Conservation (phyloP, 2,329 filamentous ascomycete genomes). For the Venturia oleaginea region DNA sequence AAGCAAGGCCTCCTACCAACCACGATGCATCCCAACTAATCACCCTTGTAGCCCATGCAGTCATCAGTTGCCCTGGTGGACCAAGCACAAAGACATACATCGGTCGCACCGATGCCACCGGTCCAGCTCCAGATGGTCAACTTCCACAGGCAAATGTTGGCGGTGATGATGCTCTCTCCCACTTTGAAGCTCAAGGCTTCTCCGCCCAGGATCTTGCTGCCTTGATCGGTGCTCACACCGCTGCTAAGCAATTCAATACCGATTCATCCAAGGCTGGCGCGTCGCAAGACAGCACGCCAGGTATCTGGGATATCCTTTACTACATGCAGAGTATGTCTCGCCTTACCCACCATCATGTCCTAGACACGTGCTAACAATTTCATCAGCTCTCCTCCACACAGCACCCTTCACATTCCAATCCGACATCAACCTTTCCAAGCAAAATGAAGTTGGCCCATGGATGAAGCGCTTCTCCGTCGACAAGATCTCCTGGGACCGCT, state of each 20-base stretch:
- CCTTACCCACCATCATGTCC: background rate
- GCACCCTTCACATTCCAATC: slow-evolving; percentile 24
- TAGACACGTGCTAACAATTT: background rate
- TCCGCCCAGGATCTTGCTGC: slow-evolving; percentile 42
- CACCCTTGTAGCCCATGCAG: slow-evolving; percentile 32
- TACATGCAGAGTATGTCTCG: slow-evolving; percentile 19
- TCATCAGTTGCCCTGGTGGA: slow-evolving; percentile 43
- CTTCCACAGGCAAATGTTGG: slow-evolving; percentile 29
- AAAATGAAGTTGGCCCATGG: slow-evolving; percentile 24
- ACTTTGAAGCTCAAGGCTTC: slow-evolving; percentile 45
- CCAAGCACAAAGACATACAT: slow-evolving; percentile 41
- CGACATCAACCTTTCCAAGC: slow-evolving; percentile 24
- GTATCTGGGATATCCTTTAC: slow-evolving; percentile 19
- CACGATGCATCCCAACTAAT: background rate
- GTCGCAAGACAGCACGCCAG: slow-evolving; percentile 16
- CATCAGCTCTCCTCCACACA: slow-evolving; percentile 16
- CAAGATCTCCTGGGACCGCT: slow-evolving; percentile 26
- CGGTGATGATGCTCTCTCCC: slow-evolving; percentile 35
- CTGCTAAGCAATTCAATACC: slow-evolving; percentile 39
- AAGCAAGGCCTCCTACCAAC: slow-evolving; percentile 13
- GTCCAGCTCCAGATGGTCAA: slow-evolving; percentile 11
- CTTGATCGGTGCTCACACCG: slow-evolving; percentile 46
- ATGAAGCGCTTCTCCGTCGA: slow-evolving; percentile 28
- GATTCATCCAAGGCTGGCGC: slow-evolving; percentile 24
- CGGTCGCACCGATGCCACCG: slow-evolving; percentile 15